phyloP scores from a whole-genome alignment of 2,329 filamentous ascomycete species.

The Cadophora sp. region DNA sequence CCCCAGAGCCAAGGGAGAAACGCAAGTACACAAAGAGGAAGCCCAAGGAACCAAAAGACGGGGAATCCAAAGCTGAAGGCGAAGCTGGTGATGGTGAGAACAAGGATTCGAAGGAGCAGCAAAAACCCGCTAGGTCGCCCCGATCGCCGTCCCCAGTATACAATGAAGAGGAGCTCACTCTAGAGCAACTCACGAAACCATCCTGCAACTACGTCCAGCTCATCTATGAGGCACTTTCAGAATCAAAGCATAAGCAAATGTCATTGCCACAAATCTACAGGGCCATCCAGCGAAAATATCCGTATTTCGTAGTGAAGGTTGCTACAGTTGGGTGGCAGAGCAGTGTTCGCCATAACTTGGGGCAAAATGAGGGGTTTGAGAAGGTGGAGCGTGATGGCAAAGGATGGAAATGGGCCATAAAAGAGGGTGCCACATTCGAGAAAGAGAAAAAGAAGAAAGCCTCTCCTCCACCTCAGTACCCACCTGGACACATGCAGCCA shows the following conservation, averaged over 20 bases:
- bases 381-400: slow-evolving; percentile 61
- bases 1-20: slow-evolving; percentile 62
- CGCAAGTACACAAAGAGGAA: slow-evolving; percentile 71
- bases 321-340: slow-evolving; percentile 65
- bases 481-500: slow-evolving; percentile 37
- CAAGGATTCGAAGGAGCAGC: slow-evolving; percentile 66
- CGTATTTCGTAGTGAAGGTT: slow-evolving; percentile 61
- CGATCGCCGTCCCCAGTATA: slow-evolving; percentile 61
- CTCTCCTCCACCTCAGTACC: slow-evolving; percentile 50
- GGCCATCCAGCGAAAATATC: slow-evolving; percentile 63
- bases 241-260: slow-evolving; percentile 56
- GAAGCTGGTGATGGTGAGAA: slow-evolving; percentile 58
- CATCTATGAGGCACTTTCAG: slow-evolving; percentile 62
- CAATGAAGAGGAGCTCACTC: slow-evolving; percentile 64
- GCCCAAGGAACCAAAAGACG: slow-evolving; percentile 53
- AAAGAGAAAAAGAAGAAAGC: slow-evolving; percentile 58
- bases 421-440: slow-evolving; percentile 59
- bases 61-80: slow-evolving; percentile 59
- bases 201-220: slow-evolving; percentile 63
- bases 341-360: slow-evolving; percentile 67
- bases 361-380: slow-evolving; percentile 61
- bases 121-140: slow-evolving; percentile 51
- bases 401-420: slow-evolving; percentile 63
- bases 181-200: slow-evolving; percentile 75
- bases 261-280: slow-evolving; percentile 66